Conservation (phyloP, 2,329 filamentous ascomycete genomes). For the Colletotrichum paranaense region DNA sequence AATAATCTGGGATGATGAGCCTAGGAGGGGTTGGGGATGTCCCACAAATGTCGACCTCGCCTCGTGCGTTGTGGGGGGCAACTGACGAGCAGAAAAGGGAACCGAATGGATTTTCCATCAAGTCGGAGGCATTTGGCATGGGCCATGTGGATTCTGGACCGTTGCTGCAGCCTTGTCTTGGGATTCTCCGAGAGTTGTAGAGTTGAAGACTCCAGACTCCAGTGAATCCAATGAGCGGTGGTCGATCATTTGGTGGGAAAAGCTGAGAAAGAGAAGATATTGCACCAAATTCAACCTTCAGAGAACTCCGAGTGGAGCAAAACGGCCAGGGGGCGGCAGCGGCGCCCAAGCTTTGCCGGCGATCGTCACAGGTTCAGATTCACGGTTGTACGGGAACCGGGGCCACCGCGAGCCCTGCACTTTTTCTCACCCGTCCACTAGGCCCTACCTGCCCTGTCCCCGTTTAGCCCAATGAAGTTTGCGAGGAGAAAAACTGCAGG, state of each 20-base stretch:
- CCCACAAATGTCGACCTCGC: slow-evolving; percentile 14
- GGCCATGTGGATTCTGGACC: neutral
- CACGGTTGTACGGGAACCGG: slow-evolving; percentile 26
- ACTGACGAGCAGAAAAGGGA: neutral
- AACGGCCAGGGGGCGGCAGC: no score
- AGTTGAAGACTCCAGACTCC: neutral
- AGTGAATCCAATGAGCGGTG: neutral
- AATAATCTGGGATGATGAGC: neutral
- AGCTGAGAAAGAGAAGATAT: slow-evolving; percentile 1
- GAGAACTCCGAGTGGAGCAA: neutral
- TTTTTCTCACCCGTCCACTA: slow-evolving; percentile 9
- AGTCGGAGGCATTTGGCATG: slow-evolving; percentile 2
- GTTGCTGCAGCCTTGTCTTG: neutral
- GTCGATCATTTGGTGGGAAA: neutral
- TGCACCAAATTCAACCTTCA: neutral
- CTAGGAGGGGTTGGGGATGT: neutral
- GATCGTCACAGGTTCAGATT: slow-evolving; percentile 30
- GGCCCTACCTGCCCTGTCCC: neutral
- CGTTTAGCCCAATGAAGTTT: slow-evolving; percentile 6
- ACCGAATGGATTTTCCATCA: neutral
- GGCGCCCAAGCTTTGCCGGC: slow-evolving; percentile 23
- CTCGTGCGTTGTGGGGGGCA: slow-evolving; percentile 8
- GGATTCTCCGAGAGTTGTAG: neutral
- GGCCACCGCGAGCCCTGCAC: slow-evolving; percentile 20
- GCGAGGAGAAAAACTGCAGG: neutral